Base-by-base conservation (phyloP, 495 filamentous ascomycete species). In the Clohesyomyces aquaticus region DNA sequence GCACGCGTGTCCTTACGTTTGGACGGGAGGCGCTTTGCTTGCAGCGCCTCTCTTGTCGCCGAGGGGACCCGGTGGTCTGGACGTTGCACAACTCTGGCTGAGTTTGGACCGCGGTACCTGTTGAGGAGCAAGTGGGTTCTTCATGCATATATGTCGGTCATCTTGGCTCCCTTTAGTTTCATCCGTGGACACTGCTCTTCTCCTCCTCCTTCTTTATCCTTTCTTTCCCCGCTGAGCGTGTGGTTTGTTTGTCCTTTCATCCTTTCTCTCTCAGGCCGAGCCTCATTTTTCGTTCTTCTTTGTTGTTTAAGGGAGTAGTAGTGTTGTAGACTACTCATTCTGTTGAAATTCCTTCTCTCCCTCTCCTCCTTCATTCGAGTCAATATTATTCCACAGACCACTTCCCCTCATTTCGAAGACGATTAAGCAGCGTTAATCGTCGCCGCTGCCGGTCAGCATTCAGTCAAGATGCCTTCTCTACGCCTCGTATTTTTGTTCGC, bases 391-490 rank as follows among this genome's bases (percentile, higher is more conserved):
- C 46, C 26, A 58, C 43, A 65, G 55, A 59, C 62, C 49, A 60
- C 25, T 55, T 65, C 32, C 61, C 46, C 57, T 69, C 66, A 28
- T 65, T 63, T 52, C 60, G 22, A 35, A 14, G 45, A 61, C 61
- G 9, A 6, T 12, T 47, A 19, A 32, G 8, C 22, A 18, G 35
- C 32, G 28, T 4, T 46, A 57, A 57, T 61, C 51, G 49, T 66
- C 64, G 46, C 46, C 43, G 61, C 66, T 69, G 66, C 66, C 66
- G 66, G 66, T 54, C 66, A 69, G 66, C 66, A 65, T 61, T 61
- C 32, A 23, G 46, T 35, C 63, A 66, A 55, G 38, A 70, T 70
- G 67, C 16, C 62, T 25, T 55, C 63, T 25, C 25, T 67, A 10
- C 67, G 67, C 45, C 49, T 70, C 47, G 26, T 63, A 49, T 62